These are phyloP conservation scores for Kwoniella sp. DNA, from an alignment of 768 basidiomycete genomes.

Conservation along the genomic window DNA sequence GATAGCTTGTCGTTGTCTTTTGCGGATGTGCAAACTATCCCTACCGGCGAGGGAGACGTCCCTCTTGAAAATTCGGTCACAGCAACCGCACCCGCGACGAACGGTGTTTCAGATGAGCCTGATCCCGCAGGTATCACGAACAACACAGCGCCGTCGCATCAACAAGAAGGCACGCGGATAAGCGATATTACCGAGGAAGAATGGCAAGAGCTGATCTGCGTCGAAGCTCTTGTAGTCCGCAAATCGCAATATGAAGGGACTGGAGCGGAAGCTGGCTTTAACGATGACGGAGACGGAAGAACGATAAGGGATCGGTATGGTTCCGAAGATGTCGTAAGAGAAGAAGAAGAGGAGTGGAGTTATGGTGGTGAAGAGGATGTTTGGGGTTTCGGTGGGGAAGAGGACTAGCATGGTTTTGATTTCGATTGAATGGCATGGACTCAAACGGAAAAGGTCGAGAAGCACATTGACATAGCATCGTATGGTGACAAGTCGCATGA, in stretches of 20 bases:
- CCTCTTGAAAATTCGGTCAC: neutral
- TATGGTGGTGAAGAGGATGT: conserved; percentile 43
- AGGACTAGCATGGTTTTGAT: no score
- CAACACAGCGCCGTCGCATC: neutral
- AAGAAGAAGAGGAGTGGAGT: conserved; percentile 25
- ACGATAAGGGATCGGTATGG: conserved; percentile 3
- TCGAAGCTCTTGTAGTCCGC: conserved; percentile 53
- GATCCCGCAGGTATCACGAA: no score
- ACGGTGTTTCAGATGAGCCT: no score
- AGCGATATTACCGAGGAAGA: neutral
- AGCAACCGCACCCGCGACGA: neutral
- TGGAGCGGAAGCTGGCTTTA: conserved; percentile 7
- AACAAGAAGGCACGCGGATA: neutral
- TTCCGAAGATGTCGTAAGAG: conserved; percentile 4
- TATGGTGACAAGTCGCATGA: no score
- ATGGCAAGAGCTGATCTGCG: conserved; percentile 47
- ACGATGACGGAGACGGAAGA: conserved; percentile 11
- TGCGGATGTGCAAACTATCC: conserved; percentile 43
- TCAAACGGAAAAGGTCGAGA: neutral
- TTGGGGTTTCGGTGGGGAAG: conserved; percentile 47
- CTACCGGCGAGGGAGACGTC: conserved; percentile 5
- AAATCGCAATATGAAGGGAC: conserved; percentile 36
- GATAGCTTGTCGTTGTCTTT: conserved; percentile 51
- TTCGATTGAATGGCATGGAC: no score
- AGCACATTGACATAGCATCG: no score